Evolutionary conservation across 768 basidiomycete genomes (phyloP).

Genomic region (Hebeloma cylindrosporum): DNA sequence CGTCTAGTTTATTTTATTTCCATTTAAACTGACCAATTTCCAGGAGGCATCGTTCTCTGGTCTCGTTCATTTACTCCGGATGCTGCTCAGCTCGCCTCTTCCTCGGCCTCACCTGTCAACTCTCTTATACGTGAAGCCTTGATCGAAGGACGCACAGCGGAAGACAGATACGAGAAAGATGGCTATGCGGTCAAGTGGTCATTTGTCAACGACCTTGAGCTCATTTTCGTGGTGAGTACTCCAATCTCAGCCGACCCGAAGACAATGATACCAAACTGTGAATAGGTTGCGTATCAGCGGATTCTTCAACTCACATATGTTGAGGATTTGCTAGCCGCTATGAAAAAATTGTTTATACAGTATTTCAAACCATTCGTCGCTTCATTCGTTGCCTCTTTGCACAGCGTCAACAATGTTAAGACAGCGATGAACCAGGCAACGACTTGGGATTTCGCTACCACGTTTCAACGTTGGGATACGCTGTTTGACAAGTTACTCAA

Average conservation of each 20-base stretch:
- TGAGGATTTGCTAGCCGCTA: slow-evolving; percentile 77
- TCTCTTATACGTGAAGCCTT: slow-evolving; percentile 86
- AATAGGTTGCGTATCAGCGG: slow-evolving; percentile 92
- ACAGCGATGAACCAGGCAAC: slow-evolving; percentile 37
- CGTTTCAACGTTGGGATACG: slow-evolving; percentile 79
- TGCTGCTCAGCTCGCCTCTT: slow-evolving; percentile 64
- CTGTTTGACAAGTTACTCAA: slow-evolving; percentile 76
- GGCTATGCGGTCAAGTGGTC: slow-evolving; percentile 95
- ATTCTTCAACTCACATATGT: slow-evolving; percentile 94
- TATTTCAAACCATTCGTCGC: slow-evolving; percentile 83
- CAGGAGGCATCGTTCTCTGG: slow-evolving; percentile 94
- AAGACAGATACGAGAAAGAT: slow-evolving; percentile 88
- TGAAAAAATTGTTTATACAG: slow-evolving; percentile 84
- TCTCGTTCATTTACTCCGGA: slow-evolving; percentile 92
- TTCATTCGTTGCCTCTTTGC: slow-evolving; percentile 81
- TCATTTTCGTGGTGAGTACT: slow-evolving; percentile 88
- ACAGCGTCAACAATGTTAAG: slow-evolving; percentile 54
- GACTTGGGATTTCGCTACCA: slow-evolving; percentile 68
- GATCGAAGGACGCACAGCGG: slow-evolving; percentile 83
- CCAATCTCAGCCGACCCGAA: too few relatives aligned
- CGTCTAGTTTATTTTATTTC: not conserved
- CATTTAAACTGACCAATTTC: slow-evolving; percentile 11
- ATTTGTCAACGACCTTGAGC: slow-evolving; percentile 90
- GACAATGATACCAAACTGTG: slow-evolving; percentile 9
- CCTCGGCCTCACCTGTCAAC: slow-evolving; percentile 81